A percentile compares a stretch with the other conserved stretches of the same genome.
These are phyloP conservation scores for Galeopsis tetrahit DNA, from an alignment of 257 asterid genomes.

Conservation along the genomic window DNA sequence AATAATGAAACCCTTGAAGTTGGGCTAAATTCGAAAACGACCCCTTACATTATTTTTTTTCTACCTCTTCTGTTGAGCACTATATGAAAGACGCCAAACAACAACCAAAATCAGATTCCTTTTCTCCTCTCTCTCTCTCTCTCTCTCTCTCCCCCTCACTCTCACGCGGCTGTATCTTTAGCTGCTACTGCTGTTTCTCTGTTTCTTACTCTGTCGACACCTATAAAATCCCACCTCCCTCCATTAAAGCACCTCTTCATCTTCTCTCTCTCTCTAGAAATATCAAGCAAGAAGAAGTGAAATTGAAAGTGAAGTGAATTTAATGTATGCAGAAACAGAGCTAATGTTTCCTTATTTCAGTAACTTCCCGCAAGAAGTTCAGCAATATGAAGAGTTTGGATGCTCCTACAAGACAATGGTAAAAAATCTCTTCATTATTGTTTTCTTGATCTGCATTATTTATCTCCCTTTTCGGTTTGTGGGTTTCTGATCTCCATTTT, in stretches of 20 bases:
- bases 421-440: conserved; percentile 4
- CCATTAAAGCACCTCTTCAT: conserved; percentile 39
- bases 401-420: conserved; percentile 63
- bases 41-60: conserved; percentile 13
- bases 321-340: conserved; percentile 83
- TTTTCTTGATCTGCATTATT: conserved; percentile 32
- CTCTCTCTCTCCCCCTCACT: conserved; percentile 40
- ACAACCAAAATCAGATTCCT: conserved; percentile 58
- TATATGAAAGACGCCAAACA: conserved; percentile 38
- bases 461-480: conserved; percentile 12
- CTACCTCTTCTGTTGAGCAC: not conserved
- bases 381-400: conserved; percentile 61
- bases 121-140: conserved; percentile 37
- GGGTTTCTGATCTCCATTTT: conserved; percentile 26
- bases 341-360: conserved; percentile 69
- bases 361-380: conserved; percentile 61
- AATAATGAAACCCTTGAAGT: conserved; percentile 32
- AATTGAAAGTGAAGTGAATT: not conserved
- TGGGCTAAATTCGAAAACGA: conserved; percentile 36
- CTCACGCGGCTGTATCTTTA: conserved; percentile 40
- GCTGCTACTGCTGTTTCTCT: conserved; percentile 35
- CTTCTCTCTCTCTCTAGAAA: conserved; percentile 25
- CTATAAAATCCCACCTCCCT: conserved; percentile 56
- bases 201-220: conserved; percentile 44
- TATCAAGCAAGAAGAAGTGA: conserved; percentile 10